Conservation (phyloP, 192 early-diverging fungal species). For the Podila minutissima region DNA sequence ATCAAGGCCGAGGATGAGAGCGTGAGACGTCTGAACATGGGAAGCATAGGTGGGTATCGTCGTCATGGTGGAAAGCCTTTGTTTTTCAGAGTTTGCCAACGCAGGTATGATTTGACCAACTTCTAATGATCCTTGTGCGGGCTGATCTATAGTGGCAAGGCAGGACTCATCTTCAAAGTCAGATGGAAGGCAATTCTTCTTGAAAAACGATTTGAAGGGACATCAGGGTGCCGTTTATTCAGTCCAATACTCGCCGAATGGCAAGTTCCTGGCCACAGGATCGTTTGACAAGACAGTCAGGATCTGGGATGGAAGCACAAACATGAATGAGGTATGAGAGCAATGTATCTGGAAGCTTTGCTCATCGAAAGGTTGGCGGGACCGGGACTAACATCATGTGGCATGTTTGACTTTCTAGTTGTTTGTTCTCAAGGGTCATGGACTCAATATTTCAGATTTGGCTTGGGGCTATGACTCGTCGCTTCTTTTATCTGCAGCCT, state of each 20-base stretch:
- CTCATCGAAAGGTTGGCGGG: neutral
- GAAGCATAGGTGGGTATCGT: conserved; percentile 24
- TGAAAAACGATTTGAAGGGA: conserved; percentile 66
- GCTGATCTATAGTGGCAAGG: conserved; percentile 22
- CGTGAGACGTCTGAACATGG: conserved; percentile 47
- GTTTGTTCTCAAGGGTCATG: conserved; percentile 77
- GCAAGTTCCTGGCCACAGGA: conserved; percentile 85
- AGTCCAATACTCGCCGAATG: conserved; percentile 87
- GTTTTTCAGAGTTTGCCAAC: neutral
- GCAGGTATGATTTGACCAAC: neutral
- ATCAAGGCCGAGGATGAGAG: conserved; percentile 43
- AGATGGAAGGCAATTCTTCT: conserved; percentile 40
- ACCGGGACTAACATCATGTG: neutral
- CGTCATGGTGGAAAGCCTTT: too few relatives aligned
- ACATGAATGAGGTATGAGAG: conserved; percentile 70
- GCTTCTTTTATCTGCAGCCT: conserved; percentile 76
- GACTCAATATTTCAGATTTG: conserved; percentile 81
- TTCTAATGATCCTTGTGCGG: neutral
- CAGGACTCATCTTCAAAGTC: conserved; percentile 40
- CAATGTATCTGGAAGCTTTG: neutral
- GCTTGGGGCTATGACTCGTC: conserved; percentile 78
- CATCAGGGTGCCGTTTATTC: conserved; percentile 93
- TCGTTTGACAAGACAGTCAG: conserved; percentile 95
- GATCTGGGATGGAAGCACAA: conserved; percentile 82
- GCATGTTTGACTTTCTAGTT: conserved; percentile 45